Conservation (phyloP, 2,329 filamentous ascomycete genomes). For the Phialemonium atrogriseum region DNA sequence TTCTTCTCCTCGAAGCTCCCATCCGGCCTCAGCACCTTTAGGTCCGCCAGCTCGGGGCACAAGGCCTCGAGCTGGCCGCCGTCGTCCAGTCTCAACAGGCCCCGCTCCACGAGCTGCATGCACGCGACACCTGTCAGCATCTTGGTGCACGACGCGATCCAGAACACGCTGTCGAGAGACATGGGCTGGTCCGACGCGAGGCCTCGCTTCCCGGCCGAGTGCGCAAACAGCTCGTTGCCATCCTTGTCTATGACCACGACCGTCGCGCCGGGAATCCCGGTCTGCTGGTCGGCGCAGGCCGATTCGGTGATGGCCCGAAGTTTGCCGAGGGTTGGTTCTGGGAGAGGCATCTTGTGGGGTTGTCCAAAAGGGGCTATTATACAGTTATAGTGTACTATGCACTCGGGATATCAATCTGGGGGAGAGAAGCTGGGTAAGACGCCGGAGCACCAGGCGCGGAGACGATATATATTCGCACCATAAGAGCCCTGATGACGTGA, state of each 20-base stretch:
- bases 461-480: too few species aligned
- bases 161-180: conserved; percentile 52
- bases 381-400: too few species aligned
- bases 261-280: conserved; percentile 34
- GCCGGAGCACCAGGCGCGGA: too few species aligned
- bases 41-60: conserved; percentile 38
- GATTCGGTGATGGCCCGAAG: conserved; percentile 25
- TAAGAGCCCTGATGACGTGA: too few species aligned
- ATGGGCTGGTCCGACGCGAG: conserved; percentile 37
- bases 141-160: conserved; percentile 51
- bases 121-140: conserved; percentile 41
- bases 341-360: too few species aligned
- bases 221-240: conserved; percentile 37
- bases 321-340: too few species aligned
- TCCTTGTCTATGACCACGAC: conserved; percentile 37
- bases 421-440: too few species aligned
- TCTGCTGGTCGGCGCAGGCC: conserved; percentile 25
- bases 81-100: conserved; percentile 38
- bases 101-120: conserved; percentile 51
- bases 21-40: conserved; percentile 34
- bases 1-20: conserved; percentile 34
- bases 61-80: conserved; percentile 33
- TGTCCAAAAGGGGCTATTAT: too few species aligned
- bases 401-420: too few species aligned
- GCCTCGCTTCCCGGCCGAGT: conserved; percentile 40